Base-by-base conservation (phyloP, 169 alveolate genomes). In the Plasmodium billcollinsi region DNA sequence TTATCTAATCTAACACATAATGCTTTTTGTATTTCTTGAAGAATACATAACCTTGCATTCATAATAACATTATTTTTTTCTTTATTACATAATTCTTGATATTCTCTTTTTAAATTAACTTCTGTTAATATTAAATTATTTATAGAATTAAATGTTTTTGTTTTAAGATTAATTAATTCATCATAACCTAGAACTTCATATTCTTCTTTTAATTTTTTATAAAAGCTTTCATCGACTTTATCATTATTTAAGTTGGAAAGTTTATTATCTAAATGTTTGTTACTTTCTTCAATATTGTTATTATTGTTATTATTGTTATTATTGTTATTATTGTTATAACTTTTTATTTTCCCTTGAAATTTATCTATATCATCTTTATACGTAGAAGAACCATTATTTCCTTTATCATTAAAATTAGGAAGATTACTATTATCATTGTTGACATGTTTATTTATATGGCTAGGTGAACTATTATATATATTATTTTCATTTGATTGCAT, bases 21-120 rank as follows among this genome's bases (percentile, higher is more conserved):
- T 12, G 88, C 80, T 15, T 86, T 86, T 45, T 86, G 88, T 29
- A 86, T 86, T 65, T 86, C 92, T 14, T 86, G 92, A 18, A 86
- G 50, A 11, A 86, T 72, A 74, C 88, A 72, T 12, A 83, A 26
- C 24, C 88, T 33, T 33, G 88, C 74, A 72, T 86, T 86, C 88
- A 70, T 70, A 12, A 86, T 86, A 63, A 62, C 86, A 63, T 86
- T 86, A 21, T 61, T 71, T 24, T 86, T 86, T 71, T 86, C 88
- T 39, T 86, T 86, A 71, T 33, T 72, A 39, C 88, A 71, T 5
- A 86, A 61, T 73, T 86, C 92, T 43, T 86, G 86, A 43, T 86
- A 86, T 29, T 86, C 92, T 39, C 73, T 86, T 54, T 86, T 86
- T 50, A 71, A 54, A 43, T 86, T 86, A 0, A 71, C 54, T 33